A percentile compares a stretch with the other conserved stretches of the same genome.
Conservation (phyloP, 805 yeast species). For the Candida dendrica region DNA sequence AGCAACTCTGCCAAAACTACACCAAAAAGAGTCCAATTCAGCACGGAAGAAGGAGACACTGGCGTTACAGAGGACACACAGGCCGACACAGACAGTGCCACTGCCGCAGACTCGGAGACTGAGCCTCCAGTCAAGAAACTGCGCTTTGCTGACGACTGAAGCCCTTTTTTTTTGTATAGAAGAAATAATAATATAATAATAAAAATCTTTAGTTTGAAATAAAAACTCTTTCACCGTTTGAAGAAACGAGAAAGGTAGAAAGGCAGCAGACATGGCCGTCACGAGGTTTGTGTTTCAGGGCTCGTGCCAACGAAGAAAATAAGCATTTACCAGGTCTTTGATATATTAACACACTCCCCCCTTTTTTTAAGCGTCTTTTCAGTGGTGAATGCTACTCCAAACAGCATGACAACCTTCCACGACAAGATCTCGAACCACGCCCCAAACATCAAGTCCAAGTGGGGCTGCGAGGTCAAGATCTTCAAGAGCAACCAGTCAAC, state of each 20-base stretch:
- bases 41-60: neutral
- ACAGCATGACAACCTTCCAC: conserved; percentile 60
- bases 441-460: conserved; percentile 53
- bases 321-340: too few relatives aligned
- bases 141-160: conserved; percentile 7
- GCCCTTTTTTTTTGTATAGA: too few relatives aligned
- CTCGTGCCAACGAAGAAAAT: too few relatives aligned
- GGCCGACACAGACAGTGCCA: neutral
- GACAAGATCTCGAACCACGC: conserved; percentile 64
- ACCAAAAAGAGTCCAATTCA: neutral
- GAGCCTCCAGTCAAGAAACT: conserved; percentile 6
- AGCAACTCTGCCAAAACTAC: neutral
- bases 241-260: too few relatives aligned
- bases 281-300: conserved; percentile 6
- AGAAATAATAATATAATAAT: too few relatives aligned
- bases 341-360: neutral
- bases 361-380: conserved; percentile 28
- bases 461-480: conserved; percentile 65
- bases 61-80: too few relatives aligned
- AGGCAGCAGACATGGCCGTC: too few relatives aligned
- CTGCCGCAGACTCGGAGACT: neutral
- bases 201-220: too few relatives aligned
- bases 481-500: conserved; percentile 49
- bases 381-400: conserved; percentile 42
- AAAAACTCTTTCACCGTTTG: too few relatives aligned